phyloP scores from a whole-genome alignment of 2,329 filamentous ascomycete genomes.

The Xylaria sp. region DNA sequence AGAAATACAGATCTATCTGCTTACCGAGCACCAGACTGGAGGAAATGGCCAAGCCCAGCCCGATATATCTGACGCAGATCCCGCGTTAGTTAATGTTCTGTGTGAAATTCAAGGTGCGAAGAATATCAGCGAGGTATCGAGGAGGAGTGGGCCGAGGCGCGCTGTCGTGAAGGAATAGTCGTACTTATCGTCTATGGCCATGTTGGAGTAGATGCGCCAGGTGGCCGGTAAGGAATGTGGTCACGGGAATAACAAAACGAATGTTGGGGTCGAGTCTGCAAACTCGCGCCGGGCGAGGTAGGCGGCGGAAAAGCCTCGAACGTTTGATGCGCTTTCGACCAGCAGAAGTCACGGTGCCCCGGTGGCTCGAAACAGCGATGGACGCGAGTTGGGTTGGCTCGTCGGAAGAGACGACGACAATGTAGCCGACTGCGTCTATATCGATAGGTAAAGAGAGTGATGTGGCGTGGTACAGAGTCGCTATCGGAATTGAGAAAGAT shows the following conservation, averaged over 20 bases:
- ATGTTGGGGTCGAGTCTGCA: slow-evolving; percentile 23
- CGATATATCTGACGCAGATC: slow-evolving; percentile 67
- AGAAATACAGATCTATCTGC: slow-evolving; percentile 38
- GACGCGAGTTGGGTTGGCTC: slow-evolving; percentile 20
- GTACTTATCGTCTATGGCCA: slow-evolving; percentile 56
- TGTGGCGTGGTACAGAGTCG: not conserved
- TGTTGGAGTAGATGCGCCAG: slow-evolving; percentile 38
- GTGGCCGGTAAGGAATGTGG: slow-evolving; percentile 11
- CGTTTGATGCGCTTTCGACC: slow-evolving; percentile 35
- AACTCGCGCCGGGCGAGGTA: slow-evolving; percentile 41
- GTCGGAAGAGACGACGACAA: not conserved
- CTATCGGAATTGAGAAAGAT: slow-evolving; percentile 9
- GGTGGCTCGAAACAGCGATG: slow-evolving; percentile 32
- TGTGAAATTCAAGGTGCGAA: not conserved
- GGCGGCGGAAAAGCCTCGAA: slow-evolving; percentile 27
- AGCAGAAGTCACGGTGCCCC: slow-evolving; percentile 33
- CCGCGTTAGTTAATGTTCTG: slow-evolving; percentile 40
- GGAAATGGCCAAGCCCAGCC: slow-evolving; percentile 74
- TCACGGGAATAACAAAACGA: slow-evolving; percentile 10
- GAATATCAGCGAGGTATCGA: not conserved
- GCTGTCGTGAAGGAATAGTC: slow-evolving; percentile 28
- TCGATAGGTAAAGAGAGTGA: not conserved
- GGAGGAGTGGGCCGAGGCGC: slow-evolving; percentile 3
- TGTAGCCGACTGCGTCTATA: slow-evolving; percentile 4
- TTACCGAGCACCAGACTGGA: slow-evolving; percentile 79